These are phyloP conservation scores for Diaporthe sp. DNA, from an alignment of 2,329 filamentous ascomycete species.

Conservation along the genomic window DNA sequence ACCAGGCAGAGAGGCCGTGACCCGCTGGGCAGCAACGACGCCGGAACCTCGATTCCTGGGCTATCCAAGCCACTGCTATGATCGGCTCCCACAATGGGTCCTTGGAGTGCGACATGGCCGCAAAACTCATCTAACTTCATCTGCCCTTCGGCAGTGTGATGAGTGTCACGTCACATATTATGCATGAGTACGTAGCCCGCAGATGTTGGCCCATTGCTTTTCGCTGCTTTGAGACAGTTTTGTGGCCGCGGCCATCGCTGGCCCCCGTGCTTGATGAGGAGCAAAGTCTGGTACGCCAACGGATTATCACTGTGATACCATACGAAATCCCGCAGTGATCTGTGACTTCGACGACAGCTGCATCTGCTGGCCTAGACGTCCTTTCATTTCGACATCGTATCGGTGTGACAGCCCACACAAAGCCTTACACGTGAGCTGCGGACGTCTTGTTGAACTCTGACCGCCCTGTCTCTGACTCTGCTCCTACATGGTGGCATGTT, in stretches of 20 bases:
- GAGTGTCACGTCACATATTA: conserved; percentile 10
- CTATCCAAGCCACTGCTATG: conserved; percentile 1
- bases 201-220: not conserved
- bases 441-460: not conserved
- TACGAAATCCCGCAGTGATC: not conserved
- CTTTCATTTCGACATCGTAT: not conserved
- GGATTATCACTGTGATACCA: not conserved
- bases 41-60: not conserved
- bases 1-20: not conserved
- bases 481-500: not conserved
- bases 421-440: not conserved
- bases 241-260: not conserved
- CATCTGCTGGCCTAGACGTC: not conserved
- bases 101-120: not conserved
- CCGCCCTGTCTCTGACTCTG: not conserved
- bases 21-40: conserved; percentile 8
- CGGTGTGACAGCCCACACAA: not conserved
- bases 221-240: not conserved
- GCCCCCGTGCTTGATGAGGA: not conserved
- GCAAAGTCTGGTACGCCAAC: not conserved
- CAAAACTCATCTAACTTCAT: not conserved
- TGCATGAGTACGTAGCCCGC: not conserved
- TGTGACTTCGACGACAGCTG: not conserved
- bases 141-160: not conserved
- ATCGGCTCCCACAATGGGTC: not conserved